A percentile compares a stretch with the other conserved stretches of the same genome.
These are phyloP conservation scores for Blastocystis sp. DNA, from an alignment of 352 stramenopile genomes.

Conservation along the genomic window DNA sequence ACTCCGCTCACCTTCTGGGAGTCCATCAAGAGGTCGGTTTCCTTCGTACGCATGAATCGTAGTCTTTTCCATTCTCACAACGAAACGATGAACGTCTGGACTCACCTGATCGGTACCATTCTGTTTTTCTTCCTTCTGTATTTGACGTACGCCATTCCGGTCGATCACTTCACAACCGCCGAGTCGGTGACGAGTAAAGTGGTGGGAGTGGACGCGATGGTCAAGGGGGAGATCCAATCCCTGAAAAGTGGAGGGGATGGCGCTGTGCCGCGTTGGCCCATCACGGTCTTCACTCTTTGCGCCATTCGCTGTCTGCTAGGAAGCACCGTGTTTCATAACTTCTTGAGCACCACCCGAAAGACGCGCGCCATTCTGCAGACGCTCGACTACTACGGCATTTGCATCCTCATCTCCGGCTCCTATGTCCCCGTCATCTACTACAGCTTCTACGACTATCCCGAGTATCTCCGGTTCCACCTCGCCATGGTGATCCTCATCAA, in stretches of 20 bases:
- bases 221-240: constrained; percentile 13
- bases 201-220: neutral
- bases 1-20: constrained; percentile 36
- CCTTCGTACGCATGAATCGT: neutral
- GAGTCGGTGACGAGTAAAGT: neutral
- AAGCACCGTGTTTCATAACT: constrained; percentile 62
- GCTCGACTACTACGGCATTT: constrained; percentile 67
- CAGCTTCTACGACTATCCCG: constrained; percentile 39
- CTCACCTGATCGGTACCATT: constrained; percentile 27
- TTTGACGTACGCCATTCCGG: constrained; percentile 36
- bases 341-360: constrained; percentile 15
- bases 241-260: neutral
- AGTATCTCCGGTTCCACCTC: constrained; percentile 35
- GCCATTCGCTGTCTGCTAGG: constrained; percentile 55
- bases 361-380: constrained; percentile 29
- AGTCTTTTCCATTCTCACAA: constrained; percentile 58
- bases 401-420: constrained; percentile 60
- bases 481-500: constrained; percentile 56
- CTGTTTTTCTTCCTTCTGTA: constrained; percentile 64
- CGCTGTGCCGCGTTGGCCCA: constrained; percentile 56
- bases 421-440: constrained; percentile 68
- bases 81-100: constrained; percentile 69
- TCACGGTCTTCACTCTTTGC: constrained; percentile 55
- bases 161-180: neutral
- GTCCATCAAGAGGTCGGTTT: constrained; percentile 15